Conservation (phyloP, 2,329 filamentous ascomycete genomes). For the Cladophialophora carrionii region DNA sequence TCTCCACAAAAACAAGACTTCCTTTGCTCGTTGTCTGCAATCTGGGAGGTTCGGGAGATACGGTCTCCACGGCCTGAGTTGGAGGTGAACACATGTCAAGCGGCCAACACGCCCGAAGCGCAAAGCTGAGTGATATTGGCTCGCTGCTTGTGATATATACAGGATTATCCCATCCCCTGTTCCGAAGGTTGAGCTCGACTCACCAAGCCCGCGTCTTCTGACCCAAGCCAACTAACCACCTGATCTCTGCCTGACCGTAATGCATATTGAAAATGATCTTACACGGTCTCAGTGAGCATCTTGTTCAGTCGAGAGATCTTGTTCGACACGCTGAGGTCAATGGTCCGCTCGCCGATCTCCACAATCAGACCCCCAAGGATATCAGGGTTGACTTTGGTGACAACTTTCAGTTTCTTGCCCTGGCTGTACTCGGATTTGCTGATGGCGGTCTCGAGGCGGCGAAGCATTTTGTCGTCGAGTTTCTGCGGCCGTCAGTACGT, state of each 20-base stretch:
- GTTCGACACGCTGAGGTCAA: constrained; percentile 92
- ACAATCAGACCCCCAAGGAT: constrained; percentile 92
- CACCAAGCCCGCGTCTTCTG: background rate
- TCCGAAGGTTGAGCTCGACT: background rate
- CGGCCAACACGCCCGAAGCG: background rate
- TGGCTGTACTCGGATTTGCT: constrained; percentile 85
- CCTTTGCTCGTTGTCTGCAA: background rate
- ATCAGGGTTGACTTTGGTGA: constrained; percentile 91
- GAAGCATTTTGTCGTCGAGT: constrained; percentile 84
- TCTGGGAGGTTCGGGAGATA: background rate
- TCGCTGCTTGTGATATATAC: constrained; percentile 9
- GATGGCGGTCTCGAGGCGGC: constrained; percentile 82
- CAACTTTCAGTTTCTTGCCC: constrained; percentile 98
- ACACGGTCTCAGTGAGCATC: constrained; percentile 93
- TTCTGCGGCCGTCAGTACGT: constrained; percentile 56
- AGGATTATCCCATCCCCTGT: background rate
- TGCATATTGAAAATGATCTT: constrained; percentile 50
- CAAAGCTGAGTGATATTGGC: constrained; percentile 2
- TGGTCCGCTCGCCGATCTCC: constrained; percentile 96
- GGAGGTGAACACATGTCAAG: background rate
- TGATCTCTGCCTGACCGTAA: background rate
- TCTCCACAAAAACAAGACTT: background rate
- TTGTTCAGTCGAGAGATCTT: constrained; percentile 99
- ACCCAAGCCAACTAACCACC: constrained; percentile 1
- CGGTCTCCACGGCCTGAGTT: background rate